Evolutionary conservation across 176 grass and related monocot species (phyloP).

Genomic region (Miscanthus lutarioriparius): DNA sequence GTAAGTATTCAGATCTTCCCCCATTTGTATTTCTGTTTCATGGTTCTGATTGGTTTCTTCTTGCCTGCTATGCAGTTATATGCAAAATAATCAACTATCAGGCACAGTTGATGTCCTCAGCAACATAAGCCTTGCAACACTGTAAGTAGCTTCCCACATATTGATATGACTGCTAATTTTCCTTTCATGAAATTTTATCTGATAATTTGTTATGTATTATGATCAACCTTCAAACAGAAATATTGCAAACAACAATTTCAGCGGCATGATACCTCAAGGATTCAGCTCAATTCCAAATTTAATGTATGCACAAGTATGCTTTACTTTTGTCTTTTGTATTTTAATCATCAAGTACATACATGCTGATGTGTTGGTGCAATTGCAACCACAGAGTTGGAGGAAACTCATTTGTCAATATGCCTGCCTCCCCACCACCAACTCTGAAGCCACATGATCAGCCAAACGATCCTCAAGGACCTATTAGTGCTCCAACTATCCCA

Average conservation of each 20-base stretch:
- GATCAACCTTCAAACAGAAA: conserved; percentile 58
- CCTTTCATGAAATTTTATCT: background rate
- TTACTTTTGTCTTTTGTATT: conserved; percentile 8
- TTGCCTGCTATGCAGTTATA: conserved; percentile 46
- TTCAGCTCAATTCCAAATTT: conserved; percentile 83
- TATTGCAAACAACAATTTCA: conserved; percentile 92
- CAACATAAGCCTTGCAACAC: conserved; percentile 67
- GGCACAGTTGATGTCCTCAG: conserved; percentile 74
- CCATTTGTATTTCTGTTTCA: conserved; percentile 27
- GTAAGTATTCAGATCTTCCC: conserved; percentile 47
- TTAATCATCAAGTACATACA: conserved; percentile 5
- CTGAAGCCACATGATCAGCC: conserved; percentile 28
- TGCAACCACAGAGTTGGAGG: conserved; percentile 69
- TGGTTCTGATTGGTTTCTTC: conserved; percentile 25
- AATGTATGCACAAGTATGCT: conserved; percentile 50
- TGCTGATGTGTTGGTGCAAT: conserved; percentile 42
- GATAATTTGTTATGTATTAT: background rate
- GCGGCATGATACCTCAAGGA: conserved; percentile 72
- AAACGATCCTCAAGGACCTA: conserved; percentile 33
- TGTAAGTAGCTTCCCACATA: conserved; percentile 59
- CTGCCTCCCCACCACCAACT: conserved; percentile 56
- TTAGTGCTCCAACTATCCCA: conserved; percentile 36
- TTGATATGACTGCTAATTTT: background rate
- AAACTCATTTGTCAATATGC: conserved; percentile 76
- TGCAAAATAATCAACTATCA: conserved; percentile 79